Conservation (phyloP, 805 yeast species). For the Diddensiella transvaalensis region DNA sequence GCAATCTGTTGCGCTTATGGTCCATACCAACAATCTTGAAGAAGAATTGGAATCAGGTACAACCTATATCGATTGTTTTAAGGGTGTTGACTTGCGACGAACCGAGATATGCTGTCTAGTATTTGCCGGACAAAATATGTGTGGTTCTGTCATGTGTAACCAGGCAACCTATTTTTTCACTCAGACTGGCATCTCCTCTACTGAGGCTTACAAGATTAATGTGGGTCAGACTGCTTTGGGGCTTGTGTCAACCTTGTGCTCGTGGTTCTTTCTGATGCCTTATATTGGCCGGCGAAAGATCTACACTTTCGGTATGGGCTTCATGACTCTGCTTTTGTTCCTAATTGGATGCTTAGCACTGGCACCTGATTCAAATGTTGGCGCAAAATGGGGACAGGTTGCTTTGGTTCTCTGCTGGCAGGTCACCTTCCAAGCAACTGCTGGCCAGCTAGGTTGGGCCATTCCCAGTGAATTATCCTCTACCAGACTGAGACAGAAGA, state of each 20-base stretch:
- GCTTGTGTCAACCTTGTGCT: conserved; percentile 39
- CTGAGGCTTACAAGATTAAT: conserved; percentile 41
- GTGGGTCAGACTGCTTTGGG: conserved; percentile 44
- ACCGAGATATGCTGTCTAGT: conserved; percentile 45
- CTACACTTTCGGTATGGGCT: conserved; percentile 34
- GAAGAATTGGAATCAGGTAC: background rate
- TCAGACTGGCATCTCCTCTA: conserved; percentile 36
- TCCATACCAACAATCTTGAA: conserved; percentile 36
- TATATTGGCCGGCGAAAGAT: conserved; percentile 25
- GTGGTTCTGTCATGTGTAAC: conserved; percentile 30
- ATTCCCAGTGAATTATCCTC: conserved; percentile 42
- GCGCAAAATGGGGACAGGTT: conserved; percentile 37
- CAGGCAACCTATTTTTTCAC: conserved; percentile 47
- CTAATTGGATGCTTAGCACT: conserved; percentile 44
- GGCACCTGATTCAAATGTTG: conserved; percentile 9
- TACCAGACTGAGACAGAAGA: conserved; percentile 35
- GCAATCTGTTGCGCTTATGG: conserved; percentile 11
- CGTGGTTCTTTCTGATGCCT: conserved; percentile 23
- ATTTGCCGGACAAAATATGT: conserved; percentile 45
- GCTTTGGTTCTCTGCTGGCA: conserved; percentile 43
- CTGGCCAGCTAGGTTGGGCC: conserved; percentile 42
- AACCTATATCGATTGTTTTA: conserved; percentile 42
- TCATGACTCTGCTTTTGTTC: conserved; percentile 37
- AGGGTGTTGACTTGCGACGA: conserved; percentile 44
- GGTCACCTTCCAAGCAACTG: conserved; percentile 41